phyloP scores from a whole-genome alignment of 148 eudicot species.

The Agrostemma githago region DNA sequence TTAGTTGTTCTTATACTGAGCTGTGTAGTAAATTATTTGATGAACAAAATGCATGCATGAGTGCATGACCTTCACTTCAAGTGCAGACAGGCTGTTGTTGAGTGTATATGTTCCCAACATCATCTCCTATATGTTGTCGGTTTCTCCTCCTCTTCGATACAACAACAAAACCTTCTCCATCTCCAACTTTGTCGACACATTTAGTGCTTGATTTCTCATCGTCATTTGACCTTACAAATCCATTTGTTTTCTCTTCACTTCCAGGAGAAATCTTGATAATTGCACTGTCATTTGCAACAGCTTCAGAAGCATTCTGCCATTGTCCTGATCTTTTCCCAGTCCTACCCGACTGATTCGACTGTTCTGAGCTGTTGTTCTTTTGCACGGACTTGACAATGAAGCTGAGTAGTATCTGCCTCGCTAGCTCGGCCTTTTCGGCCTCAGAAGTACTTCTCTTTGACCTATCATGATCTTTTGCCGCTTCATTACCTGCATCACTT shows the following conservation, averaged over 20 bases:
- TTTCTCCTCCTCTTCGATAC: conserved; percentile 83
- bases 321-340: conserved; percentile 39
- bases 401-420: conserved; percentile 91
- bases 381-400: conserved; percentile 89
- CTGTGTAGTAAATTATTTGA: not conserved
- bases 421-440: conserved; percentile 81
- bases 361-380: conserved; percentile 46
- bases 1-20: not conserved
- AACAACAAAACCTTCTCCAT: conserved; percentile 83
- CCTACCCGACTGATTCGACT: conserved; percentile 28
- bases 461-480: conserved; percentile 34
- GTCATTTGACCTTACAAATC: conserved; percentile 22
- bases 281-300: conserved; percentile 81
- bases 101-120: conserved; percentile 54
- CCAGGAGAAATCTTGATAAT: conserved; percentile 60
- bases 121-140: conserved; percentile 54
- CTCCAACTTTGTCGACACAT: conserved; percentile 42
- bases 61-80: conserved; percentile 22
- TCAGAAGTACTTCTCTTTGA: conserved; percentile 53
- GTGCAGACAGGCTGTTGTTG: conserved; percentile 72
- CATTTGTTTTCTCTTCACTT: conserved; percentile 48
- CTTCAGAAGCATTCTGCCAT: conserved; percentile 55
- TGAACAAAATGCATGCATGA: conserved; percentile 3
- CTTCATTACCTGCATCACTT: conserved; percentile 24
- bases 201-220: conserved; percentile 27